Base-by-base conservation (phyloP, 768 basidiomycete genomes). In the Sarcomyxa edulis region DNA sequence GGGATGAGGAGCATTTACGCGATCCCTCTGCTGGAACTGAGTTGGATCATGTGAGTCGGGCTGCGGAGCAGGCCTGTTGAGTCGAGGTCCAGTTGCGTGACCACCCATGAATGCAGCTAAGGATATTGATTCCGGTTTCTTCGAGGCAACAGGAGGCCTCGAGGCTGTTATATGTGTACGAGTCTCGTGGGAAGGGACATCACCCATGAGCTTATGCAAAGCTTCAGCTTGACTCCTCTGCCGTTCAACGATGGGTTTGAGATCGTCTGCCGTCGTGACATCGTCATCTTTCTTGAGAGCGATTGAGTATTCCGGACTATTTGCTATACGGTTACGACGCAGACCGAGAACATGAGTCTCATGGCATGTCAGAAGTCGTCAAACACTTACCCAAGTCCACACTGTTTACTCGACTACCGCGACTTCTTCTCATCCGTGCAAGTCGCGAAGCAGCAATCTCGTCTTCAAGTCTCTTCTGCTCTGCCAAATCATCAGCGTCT, bases 41-140 rank as follows among this genome's bases (percentile, higher is more conserved):
- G 73, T 76, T 1, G 76, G 78, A 49, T 81, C 74, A 50, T 76
- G 65, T 7, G 70, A 69, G 59, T 90, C 77, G 48, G 67, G 67
- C 53, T 90, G 88, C 4, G 86, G 79, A 12, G 79, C 77, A 49
- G 79, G 85, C 41, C 69, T 75, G 46, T 74, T 88, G 29, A 91
- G 68, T 25, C 81, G 70, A 3, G 86, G 86, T 16, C 85, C 88
- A 29, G 76, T 72, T 10, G 81, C 86, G 19, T 69, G 74, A 6
- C 88, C 86, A 25, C 88, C 88, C 48, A 90, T 90, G 55, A 90
- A 87, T 2, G 81, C 73, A 0, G 88, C 87, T 19, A 90, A 70
- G 2, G 88, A 91, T 7, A 84, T 78, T 8, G 78, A 65, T 28
- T 72, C 65, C 3, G 68, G 44, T 36, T 60, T 69, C 48, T 18